Evolutionary conservation across 306 rosid genomes (phyloP).

Genomic region (Trichosanthes cucumerina): DNA sequence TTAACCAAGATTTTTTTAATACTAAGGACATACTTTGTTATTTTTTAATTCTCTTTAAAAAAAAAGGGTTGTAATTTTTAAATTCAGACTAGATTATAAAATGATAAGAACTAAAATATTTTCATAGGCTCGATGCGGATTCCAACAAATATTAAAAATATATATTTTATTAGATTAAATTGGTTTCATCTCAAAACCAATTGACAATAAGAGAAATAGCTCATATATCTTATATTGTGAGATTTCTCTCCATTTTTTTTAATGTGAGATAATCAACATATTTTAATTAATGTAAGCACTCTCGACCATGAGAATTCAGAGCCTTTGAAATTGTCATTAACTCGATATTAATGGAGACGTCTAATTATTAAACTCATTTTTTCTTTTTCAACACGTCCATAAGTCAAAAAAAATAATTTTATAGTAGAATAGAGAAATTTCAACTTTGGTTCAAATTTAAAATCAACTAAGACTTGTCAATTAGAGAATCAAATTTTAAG

Average conservation of each 20-base stretch:
- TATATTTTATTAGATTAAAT: too few species aligned
- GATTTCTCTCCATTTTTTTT: too few species aligned
- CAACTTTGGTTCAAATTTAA: background rate
- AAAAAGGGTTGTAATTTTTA: background rate
- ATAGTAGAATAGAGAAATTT: background rate
- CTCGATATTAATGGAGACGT: background rate
- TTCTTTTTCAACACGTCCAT: background rate
- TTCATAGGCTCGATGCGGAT: background rate
- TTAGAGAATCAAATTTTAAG: background rate
- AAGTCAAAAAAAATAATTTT: background rate
- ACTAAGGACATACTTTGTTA: too few species aligned
- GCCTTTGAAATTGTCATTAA: background rate
- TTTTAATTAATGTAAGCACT: too few species aligned
- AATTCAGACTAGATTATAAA: too few species aligned
- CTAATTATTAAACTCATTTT: background rate
- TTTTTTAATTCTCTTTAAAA: too few species aligned
- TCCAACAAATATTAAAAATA: background rate
- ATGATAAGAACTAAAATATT: background rate
- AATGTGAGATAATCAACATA: too few species aligned
- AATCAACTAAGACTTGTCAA: background rate
- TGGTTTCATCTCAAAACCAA: too few species aligned
- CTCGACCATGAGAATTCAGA: background rate
- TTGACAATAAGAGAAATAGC: too few species aligned
- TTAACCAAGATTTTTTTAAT: too few species aligned
- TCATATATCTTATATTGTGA: too few species aligned